Percentiles rank a stretch among this genome's conserved stretches.
Evolutionary conservation across 2,329 filamentous ascomycete genomes (phyloP).

Genomic region (Diaporthe batatas): DNA sequence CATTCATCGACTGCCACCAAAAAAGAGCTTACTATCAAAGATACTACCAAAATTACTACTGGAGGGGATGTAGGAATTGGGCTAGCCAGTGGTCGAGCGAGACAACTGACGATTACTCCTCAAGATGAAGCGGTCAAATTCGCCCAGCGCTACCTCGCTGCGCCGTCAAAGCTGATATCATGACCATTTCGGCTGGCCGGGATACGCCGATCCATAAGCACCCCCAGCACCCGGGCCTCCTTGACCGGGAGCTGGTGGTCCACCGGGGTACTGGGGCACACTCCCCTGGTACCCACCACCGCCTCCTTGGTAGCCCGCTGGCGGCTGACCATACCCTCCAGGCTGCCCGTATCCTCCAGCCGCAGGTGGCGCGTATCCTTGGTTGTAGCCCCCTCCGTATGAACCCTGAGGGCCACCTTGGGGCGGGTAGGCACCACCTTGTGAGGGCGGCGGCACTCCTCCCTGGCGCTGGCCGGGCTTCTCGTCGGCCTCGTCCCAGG

Average conservation of each 20-base stretch:
- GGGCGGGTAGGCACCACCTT: neutral
- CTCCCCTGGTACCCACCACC: neutral
- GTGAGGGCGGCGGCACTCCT: neutral
- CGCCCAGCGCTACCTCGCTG: neutral
- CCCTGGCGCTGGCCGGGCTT: neutral
- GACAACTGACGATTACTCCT: neutral
- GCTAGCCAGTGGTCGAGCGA: too few species aligned
- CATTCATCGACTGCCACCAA: too few species aligned
- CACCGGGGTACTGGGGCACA: constrained; percentile 9
- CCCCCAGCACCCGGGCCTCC: neutral
- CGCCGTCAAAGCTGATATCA: neutral
- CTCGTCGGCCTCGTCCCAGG: constrained; percentile 9
- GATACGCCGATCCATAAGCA: neutral
- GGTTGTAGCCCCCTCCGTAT: constrained; percentile 20
- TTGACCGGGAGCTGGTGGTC: constrained; percentile 2
- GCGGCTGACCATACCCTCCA: constrained; percentile 7
- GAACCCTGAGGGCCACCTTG: neutral
- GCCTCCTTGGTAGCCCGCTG: constrained; percentile 5
- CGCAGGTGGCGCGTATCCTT: neutral
- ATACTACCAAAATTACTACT: too few species aligned
- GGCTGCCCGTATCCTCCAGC: neutral
- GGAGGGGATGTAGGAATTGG: too few species aligned
- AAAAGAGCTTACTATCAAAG: too few species aligned
- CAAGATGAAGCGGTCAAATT: too few species aligned
- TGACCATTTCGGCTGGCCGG: constrained; percentile 17